Percentiles rank a stretch among this genome's conserved stretches.
Evolutionary conservation across 2,329 filamentous ascomycete species (phyloP).

Genomic region (Xylariaceae sp.): DNA sequence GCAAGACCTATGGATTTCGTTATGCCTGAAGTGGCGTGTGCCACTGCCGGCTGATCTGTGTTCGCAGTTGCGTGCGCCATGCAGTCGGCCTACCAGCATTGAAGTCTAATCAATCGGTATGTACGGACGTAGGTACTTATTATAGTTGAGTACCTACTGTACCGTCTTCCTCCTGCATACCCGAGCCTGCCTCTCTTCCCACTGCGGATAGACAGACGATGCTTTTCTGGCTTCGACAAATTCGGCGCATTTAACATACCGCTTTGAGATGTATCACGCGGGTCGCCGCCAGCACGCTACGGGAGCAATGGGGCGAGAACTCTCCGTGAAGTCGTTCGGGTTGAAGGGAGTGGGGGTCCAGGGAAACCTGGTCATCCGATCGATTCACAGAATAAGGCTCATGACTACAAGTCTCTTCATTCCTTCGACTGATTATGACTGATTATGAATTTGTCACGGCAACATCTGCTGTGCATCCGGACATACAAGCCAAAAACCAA

Average conservation of each 20-base stretch:
- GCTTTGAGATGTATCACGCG: conserved; percentile 1
- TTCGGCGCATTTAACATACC: neutral
- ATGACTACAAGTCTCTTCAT: neutral
- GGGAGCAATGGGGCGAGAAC: neutral
- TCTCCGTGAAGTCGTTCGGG: neutral
- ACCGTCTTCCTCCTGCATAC: conserved; percentile 6
- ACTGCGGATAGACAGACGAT: conserved; percentile 3
- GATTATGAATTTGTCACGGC: neutral
- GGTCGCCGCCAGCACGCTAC: neutral
- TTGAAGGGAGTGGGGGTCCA: neutral
- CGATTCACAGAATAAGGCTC: neutral
- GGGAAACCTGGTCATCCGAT: neutral
- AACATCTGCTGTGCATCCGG: neutral
- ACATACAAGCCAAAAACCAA: neutral
- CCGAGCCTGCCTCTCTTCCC: neutral
- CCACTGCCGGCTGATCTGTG: neutral
- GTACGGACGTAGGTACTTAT: neutral
- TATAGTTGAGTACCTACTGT: neutral
- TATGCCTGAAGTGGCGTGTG: neutral
- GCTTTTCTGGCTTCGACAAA: neutral
- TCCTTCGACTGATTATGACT: neutral
- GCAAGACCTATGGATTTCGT: neutral
- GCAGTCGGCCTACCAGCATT: neutral
- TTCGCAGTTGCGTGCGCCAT: neutral
- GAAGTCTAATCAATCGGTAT: neutral